These are phyloP conservation scores for Lecanoromycetidae sp. DNA, from an alignment of 2,329 filamentous ascomycete species.

Conservation along the genomic window DNA sequence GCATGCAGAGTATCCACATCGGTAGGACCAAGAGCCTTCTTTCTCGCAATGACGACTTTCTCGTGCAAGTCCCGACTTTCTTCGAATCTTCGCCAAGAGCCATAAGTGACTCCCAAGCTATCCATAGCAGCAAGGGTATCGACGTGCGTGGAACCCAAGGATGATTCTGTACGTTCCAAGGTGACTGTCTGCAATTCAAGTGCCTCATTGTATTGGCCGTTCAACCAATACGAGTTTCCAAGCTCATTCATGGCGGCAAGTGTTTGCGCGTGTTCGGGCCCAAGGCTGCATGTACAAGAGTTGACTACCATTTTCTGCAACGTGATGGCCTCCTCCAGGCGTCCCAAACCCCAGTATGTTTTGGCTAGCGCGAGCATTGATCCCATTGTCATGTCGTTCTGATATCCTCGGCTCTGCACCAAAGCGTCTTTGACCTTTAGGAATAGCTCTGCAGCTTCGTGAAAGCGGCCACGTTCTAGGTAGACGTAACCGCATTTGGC, in stretches of 20 bases:
- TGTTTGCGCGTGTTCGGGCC: conserved; percentile 21
- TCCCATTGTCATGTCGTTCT: conserved; percentile 19
- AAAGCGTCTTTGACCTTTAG: conserved; percentile 20
- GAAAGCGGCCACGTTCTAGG: conserved; percentile 20
- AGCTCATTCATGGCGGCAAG: conserved; percentile 21
- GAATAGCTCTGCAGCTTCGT: conserved; percentile 22
- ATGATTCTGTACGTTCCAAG: conserved; percentile 16
- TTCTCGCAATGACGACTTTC: conserved; percentile 18
- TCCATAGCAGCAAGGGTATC: conserved; percentile 18
- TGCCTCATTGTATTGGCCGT: conserved; percentile 21
- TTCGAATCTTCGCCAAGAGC: conserved; percentile 12
- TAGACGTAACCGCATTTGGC: conserved; percentile 15
- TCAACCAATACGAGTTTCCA: conserved; percentile 18
- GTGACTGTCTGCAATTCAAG: conserved; percentile 18
- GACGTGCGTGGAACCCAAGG: conserved; percentile 14
- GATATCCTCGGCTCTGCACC: conserved; percentile 18
- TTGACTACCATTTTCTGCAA: conserved; percentile 21
- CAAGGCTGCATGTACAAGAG: conserved; percentile 17
- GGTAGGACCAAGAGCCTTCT: conserved; percentile 20
- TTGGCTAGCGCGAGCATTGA: conserved; percentile 20
- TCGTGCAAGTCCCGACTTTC: conserved; percentile 19
- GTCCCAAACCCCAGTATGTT: conserved; percentile 19
- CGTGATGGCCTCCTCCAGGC: conserved; percentile 20
- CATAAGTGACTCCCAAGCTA: conserved; percentile 18
- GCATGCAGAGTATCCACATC: conserved; percentile 23